Evolutionary conservation across 768 basidiomycete genomes (phyloP).

Genomic region (Phaeolepiota aurea): DNA sequence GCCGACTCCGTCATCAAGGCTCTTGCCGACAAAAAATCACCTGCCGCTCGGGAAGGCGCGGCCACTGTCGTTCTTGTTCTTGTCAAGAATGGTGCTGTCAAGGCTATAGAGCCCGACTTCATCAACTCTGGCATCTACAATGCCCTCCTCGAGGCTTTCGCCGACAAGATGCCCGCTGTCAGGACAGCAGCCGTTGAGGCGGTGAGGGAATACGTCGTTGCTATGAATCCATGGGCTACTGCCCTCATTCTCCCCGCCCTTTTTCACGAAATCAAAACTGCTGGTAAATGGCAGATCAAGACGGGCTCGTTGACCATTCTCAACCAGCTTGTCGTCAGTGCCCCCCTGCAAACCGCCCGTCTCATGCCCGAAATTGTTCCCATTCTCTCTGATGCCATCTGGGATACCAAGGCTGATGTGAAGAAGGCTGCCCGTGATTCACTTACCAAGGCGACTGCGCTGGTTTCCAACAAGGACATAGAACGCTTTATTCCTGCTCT

Average conservation of each 20-base stretch:
- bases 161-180: slow-evolving; percentile 90
- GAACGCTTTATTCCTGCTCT: slow-evolving; percentile 96
- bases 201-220: slow-evolving; percentile 62
- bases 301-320: slow-evolving; percentile 75
- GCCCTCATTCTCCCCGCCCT: slow-evolving; percentile 77
- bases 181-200: slow-evolving; percentile 81
- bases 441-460: slow-evolving; percentile 87
- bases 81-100: slow-evolving; percentile 61
- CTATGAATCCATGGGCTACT: slow-evolving; percentile 86
- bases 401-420: slow-evolving; percentile 98
- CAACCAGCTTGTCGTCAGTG: slow-evolving; percentile 80
- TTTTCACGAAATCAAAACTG: slow-evolving; percentile 89
- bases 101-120: slow-evolving; percentile 84
- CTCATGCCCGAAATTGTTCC: slow-evolving; percentile 95
- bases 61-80: slow-evolving; percentile 62
- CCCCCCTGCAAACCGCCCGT: slow-evolving; percentile 75
- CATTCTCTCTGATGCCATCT: slow-evolving; percentile 89
- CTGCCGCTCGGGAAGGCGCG: slow-evolving; percentile 85
- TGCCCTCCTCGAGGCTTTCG: slow-evolving; percentile 84
- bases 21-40: slow-evolving; percentile 91
- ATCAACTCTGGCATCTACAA: slow-evolving; percentile 80
- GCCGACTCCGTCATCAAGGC: slow-evolving; percentile 72
- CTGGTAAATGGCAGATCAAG: slow-evolving; percentile 98
- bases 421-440: slow-evolving; percentile 97
- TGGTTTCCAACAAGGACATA: slow-evolving; percentile 98